phyloP scores from a whole-genome alignment of 2,329 filamentous ascomycete genomes.

The Furcasterigmium sp. region DNA sequence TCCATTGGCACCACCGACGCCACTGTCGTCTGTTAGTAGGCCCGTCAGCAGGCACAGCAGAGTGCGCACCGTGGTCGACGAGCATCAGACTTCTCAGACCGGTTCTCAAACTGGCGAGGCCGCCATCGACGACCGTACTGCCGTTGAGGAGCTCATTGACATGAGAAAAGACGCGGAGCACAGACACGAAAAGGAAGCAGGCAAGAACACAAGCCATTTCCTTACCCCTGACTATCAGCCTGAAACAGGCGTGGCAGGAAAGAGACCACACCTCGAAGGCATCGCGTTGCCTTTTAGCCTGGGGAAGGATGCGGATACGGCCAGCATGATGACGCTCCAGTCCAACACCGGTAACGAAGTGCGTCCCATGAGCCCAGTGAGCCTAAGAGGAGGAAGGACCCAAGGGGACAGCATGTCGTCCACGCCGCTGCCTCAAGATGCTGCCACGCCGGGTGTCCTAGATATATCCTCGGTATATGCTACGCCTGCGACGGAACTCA shows the following conservation, averaged over 20 bases:
- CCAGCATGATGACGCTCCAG: slow-evolving; percentile 64
- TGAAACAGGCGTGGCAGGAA: slow-evolving; percentile 49
- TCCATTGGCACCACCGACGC: slow-evolving; percentile 15
- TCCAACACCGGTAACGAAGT: slow-evolving; percentile 29
- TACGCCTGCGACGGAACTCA: slow-evolving; percentile 1
- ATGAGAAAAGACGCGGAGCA: slow-evolving; percentile 30
- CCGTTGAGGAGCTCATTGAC: slow-evolving; percentile 37
- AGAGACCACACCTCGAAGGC: slow-evolving; percentile 61
- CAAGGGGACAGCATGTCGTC: not conserved
- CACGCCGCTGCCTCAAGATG: not conserved
- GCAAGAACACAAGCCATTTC: slow-evolving; percentile 29
- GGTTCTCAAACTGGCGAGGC: slow-evolving; percentile 14
- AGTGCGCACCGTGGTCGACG: slow-evolving; percentile 42
- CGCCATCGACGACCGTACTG: slow-evolving; percentile 30
- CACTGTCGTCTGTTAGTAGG: slow-evolving; percentile 1
- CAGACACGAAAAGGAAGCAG: slow-evolving; percentile 10
- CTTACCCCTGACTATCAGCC: slow-evolving; percentile 36
- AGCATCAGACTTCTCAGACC: slow-evolving; percentile 35
- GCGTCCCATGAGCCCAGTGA: slow-evolving; percentile 25
- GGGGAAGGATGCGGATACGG: slow-evolving; percentile 56
- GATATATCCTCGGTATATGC: not conserved
- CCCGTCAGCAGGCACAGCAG: slow-evolving; percentile 30
- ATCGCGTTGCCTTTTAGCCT: slow-evolving; percentile 71
- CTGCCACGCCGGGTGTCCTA: not conserved
- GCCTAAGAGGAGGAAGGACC: not conserved